Percentiles rank a stretch among this genome's conserved stretches.
Conservation (phyloP, 1,284 basidiomycete genomes). For the Tylopilus microsporus region DNA sequence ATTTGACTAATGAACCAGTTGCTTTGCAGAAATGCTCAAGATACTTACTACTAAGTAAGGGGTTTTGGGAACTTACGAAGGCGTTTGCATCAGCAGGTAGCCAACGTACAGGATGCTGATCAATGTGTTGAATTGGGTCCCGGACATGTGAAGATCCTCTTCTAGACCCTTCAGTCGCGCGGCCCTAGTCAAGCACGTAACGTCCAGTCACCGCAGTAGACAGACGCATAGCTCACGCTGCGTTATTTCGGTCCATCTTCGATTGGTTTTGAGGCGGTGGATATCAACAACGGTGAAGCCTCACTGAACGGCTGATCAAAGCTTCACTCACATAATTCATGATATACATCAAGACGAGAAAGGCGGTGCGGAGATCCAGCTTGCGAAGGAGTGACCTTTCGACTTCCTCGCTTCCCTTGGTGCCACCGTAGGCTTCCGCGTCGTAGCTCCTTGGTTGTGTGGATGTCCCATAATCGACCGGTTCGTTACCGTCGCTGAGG, state of each 20-base stretch:
- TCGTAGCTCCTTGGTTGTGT: slow-evolving; percentile 24
- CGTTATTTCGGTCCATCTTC: slow-evolving; percentile 66
- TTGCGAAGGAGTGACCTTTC: slow-evolving; percentile 57
- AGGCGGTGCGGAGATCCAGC: slow-evolving; percentile 60
- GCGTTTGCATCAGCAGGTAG: slow-evolving; percentile 77
- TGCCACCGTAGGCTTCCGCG: slow-evolving; percentile 37
- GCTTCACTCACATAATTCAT: slow-evolving; percentile 52
- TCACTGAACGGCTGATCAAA: neutral
- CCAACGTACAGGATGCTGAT: slow-evolving; percentile 74
- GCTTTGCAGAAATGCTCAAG: slow-evolving; percentile 31
- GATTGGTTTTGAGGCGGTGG: neutral
- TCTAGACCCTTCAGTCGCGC: slow-evolving; percentile 69
- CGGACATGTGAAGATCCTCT: slow-evolving; percentile 58
- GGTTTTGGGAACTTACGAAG: slow-evolving; percentile 43
- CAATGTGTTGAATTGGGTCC: slow-evolving; percentile 64
- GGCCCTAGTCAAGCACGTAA: slow-evolving; percentile 39
- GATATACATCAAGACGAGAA: slow-evolving; percentile 63
- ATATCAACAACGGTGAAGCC: neutral
- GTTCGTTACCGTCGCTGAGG: neutral
- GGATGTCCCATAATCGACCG: slow-evolving; percentile 9
- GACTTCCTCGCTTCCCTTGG: slow-evolving; percentile 37
- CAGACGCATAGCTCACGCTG: slow-evolving; percentile 37
- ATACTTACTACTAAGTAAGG: neutral
- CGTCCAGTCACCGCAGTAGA: neutral
- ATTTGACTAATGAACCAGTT: slow-evolving; percentile 71